A percentile compares a stretch with the other conserved stretches of the same genome.
Conservation (phyloP, 2,329 filamentous ascomycete species). For the Microsporum canis region DNA sequence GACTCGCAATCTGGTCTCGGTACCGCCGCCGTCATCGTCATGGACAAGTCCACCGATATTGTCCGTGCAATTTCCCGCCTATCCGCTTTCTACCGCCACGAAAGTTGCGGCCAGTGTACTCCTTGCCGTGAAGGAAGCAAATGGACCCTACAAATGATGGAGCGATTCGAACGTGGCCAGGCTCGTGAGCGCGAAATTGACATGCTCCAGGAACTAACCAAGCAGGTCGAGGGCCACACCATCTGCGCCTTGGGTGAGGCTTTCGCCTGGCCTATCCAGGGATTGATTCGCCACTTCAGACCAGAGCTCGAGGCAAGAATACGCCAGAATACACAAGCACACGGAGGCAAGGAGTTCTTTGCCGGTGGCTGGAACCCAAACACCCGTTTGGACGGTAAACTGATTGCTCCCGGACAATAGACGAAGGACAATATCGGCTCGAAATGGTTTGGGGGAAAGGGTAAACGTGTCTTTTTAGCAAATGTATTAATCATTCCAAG, state of each 20-base stretch:
- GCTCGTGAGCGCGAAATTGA: conserved; percentile 89
- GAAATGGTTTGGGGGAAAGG: neutral
- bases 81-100: conserved; percentile 95
- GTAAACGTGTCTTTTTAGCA: neutral
- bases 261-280: conserved; percentile 97
- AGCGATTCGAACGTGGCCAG: conserved; percentile 83
- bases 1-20: conserved; percentile 95
- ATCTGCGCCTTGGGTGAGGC: conserved; percentile 97
- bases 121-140: conserved; percentile 98
- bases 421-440: neutral
- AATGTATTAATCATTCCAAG: conserved; percentile 1
- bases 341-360: conserved; percentile 56
- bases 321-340: conserved; percentile 58
- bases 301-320: conserved; percentile 91
- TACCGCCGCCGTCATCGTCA: conserved; percentile 94
- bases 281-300: conserved; percentile 94
- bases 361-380: conserved; percentile 82
- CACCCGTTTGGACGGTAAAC: conserved; percentile 62
- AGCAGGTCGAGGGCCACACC: conserved; percentile 98
- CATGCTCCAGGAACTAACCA: conserved; percentile 98
- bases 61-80: conserved; percentile 88
- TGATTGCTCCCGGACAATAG: conserved; percentile 85
- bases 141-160: conserved; percentile 99
- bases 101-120: conserved; percentile 96
- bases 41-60: conserved; percentile 96